Percentiles rank a stretch among this genome's conserved stretches.
These are phyloP conservation scores for Metroxylon sagu DNA, from an alignment of 176 grass and related monocot genomes.

Conservation along the genomic window DNA sequence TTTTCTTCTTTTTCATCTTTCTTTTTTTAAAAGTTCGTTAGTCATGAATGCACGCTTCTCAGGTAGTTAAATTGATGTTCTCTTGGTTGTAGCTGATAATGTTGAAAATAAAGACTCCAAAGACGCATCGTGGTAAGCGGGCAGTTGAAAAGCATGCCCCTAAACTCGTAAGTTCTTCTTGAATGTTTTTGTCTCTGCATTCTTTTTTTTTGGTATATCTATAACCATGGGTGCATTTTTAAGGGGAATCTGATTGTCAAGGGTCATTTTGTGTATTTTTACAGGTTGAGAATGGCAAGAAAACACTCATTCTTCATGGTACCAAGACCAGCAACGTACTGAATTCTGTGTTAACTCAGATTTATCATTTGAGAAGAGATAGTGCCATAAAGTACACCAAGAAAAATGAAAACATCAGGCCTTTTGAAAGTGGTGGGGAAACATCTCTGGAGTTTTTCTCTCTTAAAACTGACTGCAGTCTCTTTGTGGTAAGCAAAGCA, in stretches of 20 bases:
- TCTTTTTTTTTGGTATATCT: neutral
- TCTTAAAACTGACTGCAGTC: slow-evolving; percentile 89
- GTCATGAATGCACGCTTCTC: too few relatives aligned
- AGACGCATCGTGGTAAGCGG: slow-evolving; percentile 45
- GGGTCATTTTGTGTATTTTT: neutral
- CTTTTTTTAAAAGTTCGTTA: too few relatives aligned
- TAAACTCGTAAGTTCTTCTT: slow-evolving; percentile 49
- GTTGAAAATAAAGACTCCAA: slow-evolving; percentile 60
- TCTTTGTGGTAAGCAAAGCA: slow-evolving; percentile 53
- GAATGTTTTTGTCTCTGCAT: neutral
- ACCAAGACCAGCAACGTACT: slow-evolving; percentile 71
- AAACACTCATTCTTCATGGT: slow-evolving; percentile 80
- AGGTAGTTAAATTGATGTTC: neutral
- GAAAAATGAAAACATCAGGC: slow-evolving; percentile 83
- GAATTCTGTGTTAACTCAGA: slow-evolving; percentile 60
- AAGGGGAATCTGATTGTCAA: neutral
- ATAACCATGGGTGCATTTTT: neutral
- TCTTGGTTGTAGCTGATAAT: slow-evolving; percentile 2
- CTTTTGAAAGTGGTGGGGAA: slow-evolving; percentile 84
- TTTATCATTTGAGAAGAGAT: slow-evolving; percentile 77
- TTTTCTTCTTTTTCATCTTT: too few relatives aligned
- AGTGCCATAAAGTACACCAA: slow-evolving; percentile 77
- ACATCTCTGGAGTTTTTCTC: slow-evolving; percentile 90
- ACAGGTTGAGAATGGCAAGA: slow-evolving; percentile 87
- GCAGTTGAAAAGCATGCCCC: slow-evolving; percentile 69